phyloP scores from a whole-genome alignment of 495 filamentous ascomycete genomes.

The Annulohypoxylon maeteangense region DNA sequence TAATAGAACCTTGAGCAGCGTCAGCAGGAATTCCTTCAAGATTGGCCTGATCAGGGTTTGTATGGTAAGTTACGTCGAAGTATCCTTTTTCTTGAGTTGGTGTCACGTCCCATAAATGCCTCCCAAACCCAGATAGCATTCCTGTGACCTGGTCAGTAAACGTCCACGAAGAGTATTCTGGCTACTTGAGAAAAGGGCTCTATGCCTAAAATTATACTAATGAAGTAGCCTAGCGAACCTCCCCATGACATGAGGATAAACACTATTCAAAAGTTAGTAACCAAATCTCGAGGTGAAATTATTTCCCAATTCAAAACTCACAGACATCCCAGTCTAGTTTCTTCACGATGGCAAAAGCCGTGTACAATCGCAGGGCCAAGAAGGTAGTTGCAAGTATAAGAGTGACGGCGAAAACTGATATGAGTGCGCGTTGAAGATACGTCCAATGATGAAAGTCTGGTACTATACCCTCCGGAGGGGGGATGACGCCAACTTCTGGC shows the following conservation, averaged over 20 bases:
- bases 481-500: conserved; percentile 16
- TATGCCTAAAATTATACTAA: conserved; percentile 3
- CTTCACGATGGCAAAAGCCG: conserved; percentile 7
- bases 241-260: conserved; percentile 18
- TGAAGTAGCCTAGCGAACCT: neutral
- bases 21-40: neutral
- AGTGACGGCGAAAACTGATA: conserved; percentile 1
- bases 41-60: neutral
- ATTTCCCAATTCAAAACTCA: neutral
- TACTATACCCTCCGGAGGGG: conserved; percentile 11
- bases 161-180: neutral
- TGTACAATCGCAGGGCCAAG: conserved; percentile 10
- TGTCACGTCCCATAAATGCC: conserved; percentile 23
- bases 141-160: neutral
- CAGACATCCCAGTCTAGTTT: conserved; percentile 24
- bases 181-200: neutral
- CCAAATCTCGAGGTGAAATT: neutral
- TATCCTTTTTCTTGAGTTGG: conserved; percentile 3
- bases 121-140: conserved; percentile 11
- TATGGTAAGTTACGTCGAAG: neutral
- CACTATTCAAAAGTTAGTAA: neutral
- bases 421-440: neutral
- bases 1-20: neutral
- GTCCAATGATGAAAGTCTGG: conserved; percentile 15
- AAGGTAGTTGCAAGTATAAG: conserved; percentile 5